Evolutionary conservation across 306 rosid species (phyloP).

Genomic region (Sindora glabra): DNA sequence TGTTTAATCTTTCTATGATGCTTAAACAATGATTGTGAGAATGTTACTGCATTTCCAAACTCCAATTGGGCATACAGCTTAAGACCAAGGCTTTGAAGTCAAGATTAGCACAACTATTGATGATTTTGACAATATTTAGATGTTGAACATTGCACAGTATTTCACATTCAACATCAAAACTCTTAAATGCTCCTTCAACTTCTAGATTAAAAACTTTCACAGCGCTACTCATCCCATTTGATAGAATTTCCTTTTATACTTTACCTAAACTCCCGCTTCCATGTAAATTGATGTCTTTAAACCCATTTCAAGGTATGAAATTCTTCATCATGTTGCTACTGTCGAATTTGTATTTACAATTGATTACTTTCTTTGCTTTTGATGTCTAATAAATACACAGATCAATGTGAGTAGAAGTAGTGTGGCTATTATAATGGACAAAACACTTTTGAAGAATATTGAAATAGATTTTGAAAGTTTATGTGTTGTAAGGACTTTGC

Average conservation of each 20-base stretch:
- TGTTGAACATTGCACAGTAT: background rate
- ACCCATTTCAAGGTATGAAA: conserved; percentile 6
- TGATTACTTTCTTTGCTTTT: background rate
- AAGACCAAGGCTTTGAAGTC: conserved; percentile 3
- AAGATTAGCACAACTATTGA: background rate
- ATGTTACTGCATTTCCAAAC: background rate
- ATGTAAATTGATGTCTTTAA: background rate
- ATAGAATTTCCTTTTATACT: background rate
- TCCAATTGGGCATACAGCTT: background rate
- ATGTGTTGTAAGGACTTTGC: background rate
- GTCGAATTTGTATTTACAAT: background rate
- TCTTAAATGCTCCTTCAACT: too few relatives aligned
- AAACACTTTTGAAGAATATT: background rate
- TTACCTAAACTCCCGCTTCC: background rate
- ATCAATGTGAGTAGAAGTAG: background rate
- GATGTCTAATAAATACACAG: background rate
- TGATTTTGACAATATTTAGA: background rate
- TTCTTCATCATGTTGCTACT: background rate
- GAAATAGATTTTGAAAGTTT: background rate
- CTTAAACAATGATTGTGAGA: background rate
- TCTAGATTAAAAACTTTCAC: background rate
- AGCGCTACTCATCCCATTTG: background rate
- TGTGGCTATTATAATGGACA: background rate
- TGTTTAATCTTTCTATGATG: background rate
- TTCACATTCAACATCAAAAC: background rate